Conservation (phyloP, 306 rosid species). For the Fagus sylvatica region DNA sequence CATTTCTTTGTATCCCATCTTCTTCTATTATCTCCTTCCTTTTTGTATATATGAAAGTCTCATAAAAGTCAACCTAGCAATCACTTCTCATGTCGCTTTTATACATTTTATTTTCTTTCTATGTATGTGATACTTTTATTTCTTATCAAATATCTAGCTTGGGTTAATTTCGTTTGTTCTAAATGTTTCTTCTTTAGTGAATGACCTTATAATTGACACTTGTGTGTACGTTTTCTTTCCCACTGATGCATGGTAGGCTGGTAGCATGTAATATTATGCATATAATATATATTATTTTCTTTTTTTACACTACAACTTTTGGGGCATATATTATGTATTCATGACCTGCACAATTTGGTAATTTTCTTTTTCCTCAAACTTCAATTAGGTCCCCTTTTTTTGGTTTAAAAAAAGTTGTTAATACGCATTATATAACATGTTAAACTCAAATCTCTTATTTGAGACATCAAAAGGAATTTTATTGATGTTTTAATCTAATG, state of each 20-base stretch:
- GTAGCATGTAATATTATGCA: background rate
- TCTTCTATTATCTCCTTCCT: background rate
- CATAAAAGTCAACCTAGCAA: conserved; percentile 51
- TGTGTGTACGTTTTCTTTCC: background rate
- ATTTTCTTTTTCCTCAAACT: background rate
- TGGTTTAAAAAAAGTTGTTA: background rate
- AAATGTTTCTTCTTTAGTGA: conserved; percentile 6
- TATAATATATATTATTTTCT: background rate
- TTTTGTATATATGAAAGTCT: conserved; percentile 9
- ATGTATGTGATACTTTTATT: background rate
- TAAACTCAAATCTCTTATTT: no score
- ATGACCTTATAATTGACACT: conserved; percentile 19
- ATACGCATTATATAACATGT: no score
- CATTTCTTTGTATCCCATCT: conserved; percentile 33
- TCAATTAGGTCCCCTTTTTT: no score
- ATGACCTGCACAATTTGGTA: background rate
- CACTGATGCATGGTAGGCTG: background rate
- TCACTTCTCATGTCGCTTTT: conserved; percentile 41
- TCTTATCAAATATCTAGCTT: conserved; percentile 2
- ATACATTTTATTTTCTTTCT: background rate
- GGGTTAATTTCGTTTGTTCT: conserved; percentile 14
- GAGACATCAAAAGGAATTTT: no score
- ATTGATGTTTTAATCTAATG: no score
- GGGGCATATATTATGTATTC: no score
- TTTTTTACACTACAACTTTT: background rate